Percentiles rank a stretch among this genome's conserved stretches.
Evolutionary conservation across 495 filamentous ascomycete genomes (phyloP).

Genomic region (Cercophora samala): DNA sequence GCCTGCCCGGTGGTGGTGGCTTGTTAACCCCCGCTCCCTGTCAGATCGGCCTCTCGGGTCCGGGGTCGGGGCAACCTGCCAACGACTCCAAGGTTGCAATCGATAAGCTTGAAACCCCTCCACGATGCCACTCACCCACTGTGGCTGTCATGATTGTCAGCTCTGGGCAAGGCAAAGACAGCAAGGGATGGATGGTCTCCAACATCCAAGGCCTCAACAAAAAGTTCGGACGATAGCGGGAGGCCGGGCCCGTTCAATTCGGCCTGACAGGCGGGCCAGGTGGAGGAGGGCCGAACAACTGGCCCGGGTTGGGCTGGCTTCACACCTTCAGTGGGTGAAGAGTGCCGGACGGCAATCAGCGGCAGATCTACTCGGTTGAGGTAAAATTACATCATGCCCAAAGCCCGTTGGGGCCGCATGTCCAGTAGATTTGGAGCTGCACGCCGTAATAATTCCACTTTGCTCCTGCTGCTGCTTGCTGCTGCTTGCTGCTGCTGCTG

Average conservation of each 20-base stretch:
- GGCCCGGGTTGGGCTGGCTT: not conserved
- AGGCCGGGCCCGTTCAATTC: constrained; percentile 4
- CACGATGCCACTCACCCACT: not conserved
- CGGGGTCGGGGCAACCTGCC: not conserved
- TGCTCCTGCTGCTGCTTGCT: not conserved
- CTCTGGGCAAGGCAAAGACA: not conserved
- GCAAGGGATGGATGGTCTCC: not conserved
- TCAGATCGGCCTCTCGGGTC: not conserved
- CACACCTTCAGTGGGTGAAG: no score
- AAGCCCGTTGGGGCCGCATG: not conserved
- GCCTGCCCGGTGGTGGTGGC: not conserved
- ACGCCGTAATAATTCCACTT: not conserved
- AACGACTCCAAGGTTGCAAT: not conserved
- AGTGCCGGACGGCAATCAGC: constrained; percentile 13
- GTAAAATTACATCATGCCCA: constrained; percentile 19
- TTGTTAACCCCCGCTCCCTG: not conserved
- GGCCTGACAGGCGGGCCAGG: constrained; percentile 14
- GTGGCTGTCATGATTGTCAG: not conserved
- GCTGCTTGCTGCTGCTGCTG: no score
- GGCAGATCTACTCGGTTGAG: constrained; percentile 13
- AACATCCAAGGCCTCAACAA: not conserved
- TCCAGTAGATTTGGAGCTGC: constrained; percentile 12
- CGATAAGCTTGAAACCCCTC: not conserved
- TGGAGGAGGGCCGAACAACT: not conserved
- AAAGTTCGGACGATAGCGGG: constrained; percentile 6